Conservation (phyloP, 2,329 filamentous ascomycete genomes). For the Fonsecaea monophora region DNA sequence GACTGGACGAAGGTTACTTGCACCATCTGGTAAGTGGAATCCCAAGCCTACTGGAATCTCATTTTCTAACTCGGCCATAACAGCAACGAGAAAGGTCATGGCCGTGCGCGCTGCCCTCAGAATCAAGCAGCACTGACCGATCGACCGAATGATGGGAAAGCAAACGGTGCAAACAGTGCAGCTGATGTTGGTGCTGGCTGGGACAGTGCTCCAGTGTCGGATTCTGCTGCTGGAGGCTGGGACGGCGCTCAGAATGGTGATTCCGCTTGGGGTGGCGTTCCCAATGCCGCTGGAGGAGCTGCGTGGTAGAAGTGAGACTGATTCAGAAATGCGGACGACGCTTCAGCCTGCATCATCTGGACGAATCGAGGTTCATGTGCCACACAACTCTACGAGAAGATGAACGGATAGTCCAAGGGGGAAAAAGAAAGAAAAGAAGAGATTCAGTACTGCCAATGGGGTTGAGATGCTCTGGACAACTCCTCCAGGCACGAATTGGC, state of each 20-base stretch:
- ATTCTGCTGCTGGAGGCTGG: slow-evolving; percentile 39
- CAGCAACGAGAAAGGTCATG: slow-evolving; percentile 35
- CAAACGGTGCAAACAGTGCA: slow-evolving; percentile 25
- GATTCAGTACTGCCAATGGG: neutral
- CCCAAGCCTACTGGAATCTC: neutral
- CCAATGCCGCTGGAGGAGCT: slow-evolving; percentile 4
- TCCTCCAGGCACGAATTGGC: neutral
- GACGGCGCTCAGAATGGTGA: slow-evolving; percentile 16
- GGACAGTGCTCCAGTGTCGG: slow-evolving; percentile 29
- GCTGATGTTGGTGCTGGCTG: slow-evolving; percentile 23
- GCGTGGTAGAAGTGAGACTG: slow-evolving; percentile 9
- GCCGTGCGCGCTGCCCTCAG: slow-evolving; percentile 31
- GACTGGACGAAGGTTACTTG: slow-evolving; percentile 36
- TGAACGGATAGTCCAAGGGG: neutral
- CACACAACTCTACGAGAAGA: neutral
- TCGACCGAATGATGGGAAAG: slow-evolving; percentile 29
- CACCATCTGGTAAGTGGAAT: slow-evolving; percentile 28
- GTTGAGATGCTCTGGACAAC: neutral
- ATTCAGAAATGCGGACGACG: neutral
- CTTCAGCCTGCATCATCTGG: neutral
- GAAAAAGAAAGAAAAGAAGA: neutral
- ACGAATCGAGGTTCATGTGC: neutral
- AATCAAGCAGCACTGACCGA: slow-evolving; percentile 24
- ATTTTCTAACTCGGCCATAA: slow-evolving; percentile 1
- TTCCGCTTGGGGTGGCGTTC: neutral